Evolutionary conservation across 306 rosid species (phyloP).

Genomic region (Prunus mira): DNA sequence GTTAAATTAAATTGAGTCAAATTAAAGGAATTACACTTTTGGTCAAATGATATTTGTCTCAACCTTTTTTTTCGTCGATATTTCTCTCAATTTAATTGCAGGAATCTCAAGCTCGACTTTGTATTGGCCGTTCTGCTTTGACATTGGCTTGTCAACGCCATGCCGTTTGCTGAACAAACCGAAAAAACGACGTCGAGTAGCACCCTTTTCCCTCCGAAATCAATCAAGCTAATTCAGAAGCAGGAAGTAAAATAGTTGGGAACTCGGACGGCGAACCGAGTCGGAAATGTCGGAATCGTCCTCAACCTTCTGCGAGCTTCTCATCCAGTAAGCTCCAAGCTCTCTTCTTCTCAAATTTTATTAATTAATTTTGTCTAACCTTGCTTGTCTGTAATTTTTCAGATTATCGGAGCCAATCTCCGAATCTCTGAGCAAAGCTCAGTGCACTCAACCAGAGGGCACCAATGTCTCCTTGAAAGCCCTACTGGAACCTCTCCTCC

Average conservation of each 20-base stretch:
- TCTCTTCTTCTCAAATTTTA: background rate
- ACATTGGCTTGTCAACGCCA: background rate
- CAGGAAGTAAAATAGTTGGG: background rate
- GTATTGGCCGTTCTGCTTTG: background rate
- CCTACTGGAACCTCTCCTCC: constrained; percentile 59
- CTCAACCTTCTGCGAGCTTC: constrained; percentile 40
- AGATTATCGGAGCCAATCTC: constrained; percentile 56
- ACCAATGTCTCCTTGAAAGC: constrained; percentile 53
- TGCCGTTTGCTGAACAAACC: background rate
- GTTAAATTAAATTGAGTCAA: too few species aligned
- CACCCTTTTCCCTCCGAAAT: background rate
- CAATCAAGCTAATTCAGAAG: background rate
- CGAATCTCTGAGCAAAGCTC: constrained; percentile 35
- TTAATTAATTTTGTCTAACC: background rate
- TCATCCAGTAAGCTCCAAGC: constrained; percentile 39
- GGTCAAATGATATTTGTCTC: too few species aligned
- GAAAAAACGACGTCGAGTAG: background rate
- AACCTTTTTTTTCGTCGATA: too few species aligned
- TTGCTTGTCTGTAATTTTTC: constrained; percentile 5
- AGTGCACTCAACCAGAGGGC: constrained; percentile 36
- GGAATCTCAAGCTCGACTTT: too few species aligned
- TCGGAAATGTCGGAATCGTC: constrained; percentile 49
- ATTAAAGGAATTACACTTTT: too few species aligned
- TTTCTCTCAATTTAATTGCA: too few species aligned
- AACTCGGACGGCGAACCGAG: background rate